Conservation (phyloP, 352 stramenopile genomes). For the Aphanomyces cochlioides region DNA sequence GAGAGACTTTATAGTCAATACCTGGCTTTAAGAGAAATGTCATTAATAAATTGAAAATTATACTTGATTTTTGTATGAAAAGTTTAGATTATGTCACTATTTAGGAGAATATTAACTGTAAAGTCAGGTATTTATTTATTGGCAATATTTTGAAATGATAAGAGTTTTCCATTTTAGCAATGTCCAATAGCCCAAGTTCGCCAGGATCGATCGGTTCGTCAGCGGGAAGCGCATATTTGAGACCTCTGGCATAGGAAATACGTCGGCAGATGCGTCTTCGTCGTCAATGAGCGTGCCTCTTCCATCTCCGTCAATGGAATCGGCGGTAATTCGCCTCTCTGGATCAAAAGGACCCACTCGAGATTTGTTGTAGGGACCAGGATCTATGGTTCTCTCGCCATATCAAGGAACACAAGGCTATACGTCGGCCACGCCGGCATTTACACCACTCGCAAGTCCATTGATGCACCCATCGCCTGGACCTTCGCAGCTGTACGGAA, state of each 20-base stretch:
- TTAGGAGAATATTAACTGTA: no score
- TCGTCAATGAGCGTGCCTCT: constrained; percentile 8
- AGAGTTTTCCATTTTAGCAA: not conserved
- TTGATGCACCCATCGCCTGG: constrained; percentile 28
- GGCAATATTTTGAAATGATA: no score
- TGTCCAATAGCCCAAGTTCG: constrained; percentile 20
- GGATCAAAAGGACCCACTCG: not conserved
- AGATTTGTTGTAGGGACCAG: constrained; percentile 1
- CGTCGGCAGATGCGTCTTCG: not conserved
- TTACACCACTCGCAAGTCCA: constrained; percentile 26
- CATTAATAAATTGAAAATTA: no score
- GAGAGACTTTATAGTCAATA: no score
- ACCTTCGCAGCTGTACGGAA: constrained; percentile 8
- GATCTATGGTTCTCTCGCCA: constrained; percentile 29
- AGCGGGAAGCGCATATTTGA: not conserved
- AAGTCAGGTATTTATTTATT: no score
- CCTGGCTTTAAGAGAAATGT: no score
- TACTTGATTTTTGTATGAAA: no score
- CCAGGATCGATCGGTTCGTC: not conserved
- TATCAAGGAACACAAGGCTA: constrained; percentile 28
- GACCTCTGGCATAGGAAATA: not conserved
- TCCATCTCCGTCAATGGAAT: constrained; percentile 9
- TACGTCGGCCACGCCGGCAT: constrained; percentile 21
- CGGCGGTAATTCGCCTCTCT: not conserved
- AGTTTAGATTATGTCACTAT: no score